phyloP scores from a whole-genome alignment of 1,284 basidiomycete species.

The Singerocomus rubriflavus region DNA sequence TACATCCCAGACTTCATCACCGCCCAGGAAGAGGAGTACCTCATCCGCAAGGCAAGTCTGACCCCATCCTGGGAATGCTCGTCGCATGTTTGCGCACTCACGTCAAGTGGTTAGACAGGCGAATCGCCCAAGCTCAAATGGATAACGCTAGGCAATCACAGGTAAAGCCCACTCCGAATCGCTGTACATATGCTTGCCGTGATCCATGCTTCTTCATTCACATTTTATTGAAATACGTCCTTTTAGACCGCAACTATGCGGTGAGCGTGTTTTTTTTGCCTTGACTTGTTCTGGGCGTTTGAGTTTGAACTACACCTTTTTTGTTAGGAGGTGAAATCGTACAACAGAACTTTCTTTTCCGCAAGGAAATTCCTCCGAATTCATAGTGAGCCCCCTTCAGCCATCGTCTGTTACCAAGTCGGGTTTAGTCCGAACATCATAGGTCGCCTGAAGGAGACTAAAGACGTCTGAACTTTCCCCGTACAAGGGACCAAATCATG shows the following conservation, averaged over 20 bases:
- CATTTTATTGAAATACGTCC: slow-evolving; percentile 1
- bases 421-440: slow-evolving; percentile 71
- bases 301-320: slow-evolving; percentile 6
- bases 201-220: slow-evolving; percentile 4
- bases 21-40: slow-evolving; percentile 72
- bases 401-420: slow-evolving; percentile 7
- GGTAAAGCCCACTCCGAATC: slow-evolving; percentile 42
- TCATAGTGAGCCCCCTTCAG: slow-evolving; percentile 44
- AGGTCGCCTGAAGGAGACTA: slow-evolving; percentile 58
- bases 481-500: slow-evolving; percentile 75
- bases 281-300: neutral
- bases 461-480: slow-evolving; percentile 57
- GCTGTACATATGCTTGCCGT: neutral
- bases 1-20: slow-evolving; percentile 85
- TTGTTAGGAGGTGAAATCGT: slow-evolving; percentile 67
- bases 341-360: slow-evolving; percentile 56
- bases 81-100: slow-evolving; percentile 14
- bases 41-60: slow-evolving; percentile 66
- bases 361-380: slow-evolving; percentile 57
- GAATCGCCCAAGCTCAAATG: slow-evolving; percentile 81
- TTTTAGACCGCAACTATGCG: slow-evolving; percentile 73
- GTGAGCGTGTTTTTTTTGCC: slow-evolving; percentile 40
- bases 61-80: neutral
- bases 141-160: slow-evolving; percentile 78
- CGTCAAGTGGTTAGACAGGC: slow-evolving; percentile 49